These are phyloP conservation scores for Fusarium sambucinum DNA, from an alignment of 2,329 filamentous ascomycete genomes.

Conservation along the genomic window DNA sequence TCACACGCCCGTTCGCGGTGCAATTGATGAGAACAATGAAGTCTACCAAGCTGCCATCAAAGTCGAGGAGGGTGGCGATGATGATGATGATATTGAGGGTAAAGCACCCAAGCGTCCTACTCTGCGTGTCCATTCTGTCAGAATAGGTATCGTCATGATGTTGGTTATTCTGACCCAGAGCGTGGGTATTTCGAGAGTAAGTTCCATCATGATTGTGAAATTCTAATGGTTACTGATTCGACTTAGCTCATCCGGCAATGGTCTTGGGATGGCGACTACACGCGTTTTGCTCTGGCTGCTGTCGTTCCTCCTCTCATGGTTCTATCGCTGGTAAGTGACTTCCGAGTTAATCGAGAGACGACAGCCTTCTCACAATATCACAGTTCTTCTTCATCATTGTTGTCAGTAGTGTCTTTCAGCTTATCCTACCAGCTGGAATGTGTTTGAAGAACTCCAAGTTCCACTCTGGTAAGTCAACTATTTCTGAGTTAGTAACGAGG, in stretches of 20 bases:
- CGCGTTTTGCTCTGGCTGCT: constrained; percentile 33
- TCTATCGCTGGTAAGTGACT: constrained; percentile 29
- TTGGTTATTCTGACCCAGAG: constrained; percentile 45
- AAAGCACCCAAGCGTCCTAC: constrained; percentile 37
- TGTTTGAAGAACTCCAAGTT: constrained; percentile 46
- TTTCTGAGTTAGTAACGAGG: fast-evolving
- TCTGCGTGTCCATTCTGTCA: constrained; percentile 42
- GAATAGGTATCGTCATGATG: constrained; percentile 46
- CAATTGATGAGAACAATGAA: constrained; percentile 45
- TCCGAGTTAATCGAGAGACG: fast-evolving
- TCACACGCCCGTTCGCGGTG: constrained; percentile 43
- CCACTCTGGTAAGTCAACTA: constrained; percentile 37
- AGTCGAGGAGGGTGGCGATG: constrained; percentile 46
- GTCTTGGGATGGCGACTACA: constrained; percentile 42
- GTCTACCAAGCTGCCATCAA: constrained; percentile 44
- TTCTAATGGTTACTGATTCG: fast-evolving
- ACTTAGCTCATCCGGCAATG: constrained; percentile 34
- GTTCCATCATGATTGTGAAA: fast-evolving
- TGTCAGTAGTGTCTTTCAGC: constrained; percentile 44
- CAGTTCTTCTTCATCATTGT: constrained; percentile 48
- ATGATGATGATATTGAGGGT: constrained; percentile 38
- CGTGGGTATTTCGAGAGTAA: constrained; percentile 44
- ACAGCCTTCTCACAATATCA: not conserved
- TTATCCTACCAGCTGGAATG: constrained; percentile 43
- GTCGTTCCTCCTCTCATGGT: constrained; percentile 39